Evolutionary conservation across 2,329 filamentous ascomycete genomes (phyloP), one percentile per base, ranked within the genome.

Genomic region (Capronia coronata): DNA sequence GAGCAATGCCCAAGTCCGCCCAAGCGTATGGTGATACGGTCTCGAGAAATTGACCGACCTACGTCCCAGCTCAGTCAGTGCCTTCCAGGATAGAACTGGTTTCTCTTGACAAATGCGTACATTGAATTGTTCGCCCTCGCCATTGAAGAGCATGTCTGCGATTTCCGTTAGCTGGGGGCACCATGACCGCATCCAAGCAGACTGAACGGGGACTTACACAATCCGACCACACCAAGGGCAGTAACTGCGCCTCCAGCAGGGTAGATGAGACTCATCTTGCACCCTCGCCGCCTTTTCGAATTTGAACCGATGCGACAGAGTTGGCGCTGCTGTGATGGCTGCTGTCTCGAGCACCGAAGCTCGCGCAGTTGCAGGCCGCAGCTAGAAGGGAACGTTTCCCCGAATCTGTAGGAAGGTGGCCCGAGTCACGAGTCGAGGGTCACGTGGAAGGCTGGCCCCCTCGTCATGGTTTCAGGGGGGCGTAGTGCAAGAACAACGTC

Each of bases 81-180:
- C 27, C 22, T 23, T 16, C 25, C 3, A 21, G 14, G 30, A 37
- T 35, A 16, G 13, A 23, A 16, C 10, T 16, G 10, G n/a, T 34
- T 8, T 10, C 6, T n/a, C 34, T 22, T 3, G 22, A 22, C 21
- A 14, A 14, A 30, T 22, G 18, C 80, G 55, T 79, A 89, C 87
- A 73, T 98, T 94, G 74, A 98, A 98, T 52, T 84, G 77, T 77
- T 98, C 91, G 67, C 94, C 93, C 69, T 87, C 89, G 66, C 88
- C 89, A 65, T 93, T 94, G 68, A 98, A 96, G 68, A 98, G 87
- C 88, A 98, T 94, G 73, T 98, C 93, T 98, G 43, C 40, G 41
- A 43, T 32, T 19, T 10, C 27, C 21, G 46, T 55, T 46, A 48
- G 49, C 18, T 52, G 32, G 38, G 29, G 35, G 16, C 43, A 27